phyloP scores from a whole-genome alignment of 108 stramenopile genomes.

The Licmophora abbreviata region DNA sequence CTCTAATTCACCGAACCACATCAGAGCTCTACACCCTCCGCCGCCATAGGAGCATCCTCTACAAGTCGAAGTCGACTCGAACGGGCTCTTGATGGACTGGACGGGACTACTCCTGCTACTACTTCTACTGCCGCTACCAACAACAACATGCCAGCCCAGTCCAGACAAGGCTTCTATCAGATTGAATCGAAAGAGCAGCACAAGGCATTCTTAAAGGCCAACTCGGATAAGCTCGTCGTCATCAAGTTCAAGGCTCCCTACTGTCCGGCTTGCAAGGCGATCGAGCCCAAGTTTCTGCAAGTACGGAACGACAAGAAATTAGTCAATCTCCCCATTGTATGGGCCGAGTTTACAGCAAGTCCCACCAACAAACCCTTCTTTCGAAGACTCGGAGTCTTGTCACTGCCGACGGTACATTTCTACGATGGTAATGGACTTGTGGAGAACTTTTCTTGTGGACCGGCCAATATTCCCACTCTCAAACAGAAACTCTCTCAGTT shows the following conservation, averaged over 20 bases:
- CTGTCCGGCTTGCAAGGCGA: constrained; percentile 58
- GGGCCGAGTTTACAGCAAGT: constrained; percentile 31
- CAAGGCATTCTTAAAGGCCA: constrained; percentile 36
- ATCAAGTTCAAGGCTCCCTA: constrained; percentile 65
- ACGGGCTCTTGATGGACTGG: too few relatives aligned
- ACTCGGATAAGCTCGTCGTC: constrained; percentile 55
- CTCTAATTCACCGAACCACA: too few relatives aligned
- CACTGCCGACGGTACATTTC: constrained; percentile 60
- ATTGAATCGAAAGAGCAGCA: too few relatives aligned
- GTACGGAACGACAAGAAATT: constrained; percentile 31
- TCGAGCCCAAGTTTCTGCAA: constrained; percentile 61
- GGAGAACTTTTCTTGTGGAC: constrained; percentile 70
- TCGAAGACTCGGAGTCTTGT: constrained; percentile 38
- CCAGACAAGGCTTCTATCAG: too few relatives aligned
- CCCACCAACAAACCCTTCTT: constrained; percentile 50
- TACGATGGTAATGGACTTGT: constrained; percentile 51
- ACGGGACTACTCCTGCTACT: too few relatives aligned
- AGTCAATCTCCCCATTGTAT: constrained; percentile 43
- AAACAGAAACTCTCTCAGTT: constrained; percentile 52
- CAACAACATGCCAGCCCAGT: too few relatives aligned
- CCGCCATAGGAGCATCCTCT: too few relatives aligned
- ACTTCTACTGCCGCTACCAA: too few relatives aligned
- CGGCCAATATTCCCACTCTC: constrained; percentile 52
- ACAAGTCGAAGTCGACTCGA: too few relatives aligned
- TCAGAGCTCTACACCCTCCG: too few relatives aligned